Evolutionary conservation across 2,329 filamentous ascomycete genomes (phyloP).

Genomic region (Hypoxylon sp.): DNA sequence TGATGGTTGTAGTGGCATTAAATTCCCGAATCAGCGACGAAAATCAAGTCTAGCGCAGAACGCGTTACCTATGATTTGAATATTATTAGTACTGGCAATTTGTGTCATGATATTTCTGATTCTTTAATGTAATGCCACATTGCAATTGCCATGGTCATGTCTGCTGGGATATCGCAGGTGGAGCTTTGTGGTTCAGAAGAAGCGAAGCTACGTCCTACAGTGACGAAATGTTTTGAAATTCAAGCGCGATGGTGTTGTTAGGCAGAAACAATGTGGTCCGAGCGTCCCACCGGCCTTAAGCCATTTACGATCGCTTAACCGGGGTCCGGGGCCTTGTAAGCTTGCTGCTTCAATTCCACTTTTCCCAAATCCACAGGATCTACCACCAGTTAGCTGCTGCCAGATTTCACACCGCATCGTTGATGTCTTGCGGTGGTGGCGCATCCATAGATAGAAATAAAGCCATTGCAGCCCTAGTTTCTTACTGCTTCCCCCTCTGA

Average conservation of each 20-base stretch:
- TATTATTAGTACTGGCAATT: slow-evolving; percentile 13
- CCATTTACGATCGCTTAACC: slow-evolving; percentile 12
- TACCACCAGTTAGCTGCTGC: slow-evolving; percentile 42
- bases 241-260: slow-evolving; percentile 3
- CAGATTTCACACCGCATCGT: slow-evolving; percentile 45
- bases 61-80: slow-evolving; percentile 17
- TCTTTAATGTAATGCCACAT: neutral
- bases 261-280: slow-evolving; percentile 25
- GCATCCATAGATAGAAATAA: slow-evolving; percentile 25
- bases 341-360: slow-evolving; percentile 33
- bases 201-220: slow-evolving; percentile 13
- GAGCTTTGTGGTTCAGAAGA: slow-evolving; percentile 8
- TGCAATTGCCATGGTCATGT: slow-evolving; percentile 1
- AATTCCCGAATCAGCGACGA: slow-evolving; percentile 14
- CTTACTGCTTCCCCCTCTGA: slow-evolving; percentile 20
- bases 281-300: slow-evolving; percentile 7
- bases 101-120: neutral
- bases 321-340: slow-evolving; percentile 20
- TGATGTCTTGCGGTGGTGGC: slow-evolving; percentile 31
- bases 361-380: slow-evolving; percentile 38
- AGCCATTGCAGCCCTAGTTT: slow-evolving; percentile 22
- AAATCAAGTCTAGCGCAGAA: slow-evolving; percentile 25
- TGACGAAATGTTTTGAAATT: slow-evolving; percentile 5
- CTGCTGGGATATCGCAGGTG: slow-evolving; percentile 1
- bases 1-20: slow-evolving; percentile 9